Base-by-base conservation (phyloP, 495 filamentous ascomycete species). In the Lasiosphaeria miniovina region DNA sequence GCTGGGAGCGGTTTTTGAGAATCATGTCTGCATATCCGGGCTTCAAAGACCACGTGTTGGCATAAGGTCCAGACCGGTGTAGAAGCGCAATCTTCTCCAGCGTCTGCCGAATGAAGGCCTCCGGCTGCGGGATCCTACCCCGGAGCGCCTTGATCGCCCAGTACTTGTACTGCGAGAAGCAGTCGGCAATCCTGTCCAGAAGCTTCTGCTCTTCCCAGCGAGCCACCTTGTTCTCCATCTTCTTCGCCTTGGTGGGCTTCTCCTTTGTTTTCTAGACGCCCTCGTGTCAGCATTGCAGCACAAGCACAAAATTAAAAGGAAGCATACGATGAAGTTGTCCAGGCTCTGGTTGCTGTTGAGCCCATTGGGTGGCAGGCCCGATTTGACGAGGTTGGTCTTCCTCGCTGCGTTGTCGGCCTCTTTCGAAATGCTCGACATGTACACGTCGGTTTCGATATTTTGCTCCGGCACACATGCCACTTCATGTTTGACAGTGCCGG, bases 121-220 rank as follows among this genome's bases (percentile, higher is more conserved):
- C 94, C 0, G 94, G 94, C 76, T 98, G 94, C 53, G 83, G 77
- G 36, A 93, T 80, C 61, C 77, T 73, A 24, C 80, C 76, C 60
- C 89, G 88, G 63, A 98, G 82, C 0, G 84, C 82, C 65, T 89
- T 92, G 77, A 98, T 88, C 15, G 88, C 82, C 93, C 93, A 98
- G 74, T 92, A 97, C 55, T 83, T 84, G 78, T 88, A 96, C 54
- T 86, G 73, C 36, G 85, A 82, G 83, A 98, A 98, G 68, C 85
- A 89, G 14, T 77, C 71, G 77, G 90, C 91, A 59, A 98, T 86
- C 46, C 77, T 77, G 71, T 97, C 91, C 74, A 96, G 73, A 41
- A 98, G 85, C 69, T 92, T 87, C 77, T 90, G 88, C 69, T 88
- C 84, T 6, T 90, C 86, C 77, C 97, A 90, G 70, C 94, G 91